Base-by-base conservation (phyloP, 345 rosid genomes). In the Euclidium syriacum region DNA sequence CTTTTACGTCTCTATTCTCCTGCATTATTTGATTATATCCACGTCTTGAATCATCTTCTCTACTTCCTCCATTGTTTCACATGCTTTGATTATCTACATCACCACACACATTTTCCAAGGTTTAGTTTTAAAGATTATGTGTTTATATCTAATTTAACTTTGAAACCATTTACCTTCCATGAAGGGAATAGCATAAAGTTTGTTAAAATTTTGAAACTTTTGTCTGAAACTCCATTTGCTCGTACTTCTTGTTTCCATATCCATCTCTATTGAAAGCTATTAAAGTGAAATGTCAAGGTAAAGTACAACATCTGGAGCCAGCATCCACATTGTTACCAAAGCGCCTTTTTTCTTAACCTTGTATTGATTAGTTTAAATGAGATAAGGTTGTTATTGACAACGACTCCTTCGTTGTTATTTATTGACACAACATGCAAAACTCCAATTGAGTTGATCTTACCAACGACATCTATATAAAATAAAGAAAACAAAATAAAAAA, bases 191-290 rank as follows among this genome's bases (percentile, higher is more conserved):
- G 3, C 40, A 68, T 3, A 83, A 84, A 59, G 68, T 68, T 63
- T 58, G 73, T 57, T 84, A 84, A 47, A 62, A 52, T 40, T 65
- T 56, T 6, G 83, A 80, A 40, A 87, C 91, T 67, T 81, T 83
- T 64, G 22, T 80, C 65, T 87, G 95, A 70, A 87, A 85, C 66
- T 87, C 88, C 23, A 87, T 73, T 23, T 72, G 77, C 70, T 87
- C 95, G 14, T 87, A 87, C 64, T 88, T 78, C 82, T 87, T 91
- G 41, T 69, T 80, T 16, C 95, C 88, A 40, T 83, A 85, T 59
- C 91, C 95, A 71, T 91, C 91, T 78, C 95, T 82, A 70, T 84
- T 83, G 0, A 88, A 82, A 62, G 95, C 91, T 83, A 81, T 88
- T 83, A 88, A 17, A 86, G 85, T 1, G 72, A 50, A 73, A 83